These are phyloP conservation scores for Saturnispora sanitii DNA, from an alignment of 805 yeast genomes.

Conservation along the genomic window DNA sequence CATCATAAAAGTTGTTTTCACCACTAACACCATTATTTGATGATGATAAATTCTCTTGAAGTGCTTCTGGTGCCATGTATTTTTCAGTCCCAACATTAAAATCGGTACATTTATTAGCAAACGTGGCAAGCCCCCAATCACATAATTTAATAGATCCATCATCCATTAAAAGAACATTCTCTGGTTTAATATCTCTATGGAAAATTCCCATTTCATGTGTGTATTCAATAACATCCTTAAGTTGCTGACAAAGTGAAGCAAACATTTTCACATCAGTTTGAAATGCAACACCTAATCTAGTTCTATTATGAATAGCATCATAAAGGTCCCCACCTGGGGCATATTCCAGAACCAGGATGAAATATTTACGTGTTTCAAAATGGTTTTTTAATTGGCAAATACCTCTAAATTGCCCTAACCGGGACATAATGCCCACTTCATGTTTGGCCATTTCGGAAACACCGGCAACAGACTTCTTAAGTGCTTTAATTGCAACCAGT, in stretches of 20 bases:
- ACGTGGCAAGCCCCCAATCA: constrained; percentile 65
- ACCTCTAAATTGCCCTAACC: constrained; percentile 38
- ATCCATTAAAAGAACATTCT: constrained; percentile 47
- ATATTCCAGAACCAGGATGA: constrained; percentile 54
- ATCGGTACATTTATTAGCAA: constrained; percentile 22
- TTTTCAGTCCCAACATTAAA: constrained; percentile 47
- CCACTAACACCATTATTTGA: constrained; percentile 5
- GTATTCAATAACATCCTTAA: constrained; percentile 41
- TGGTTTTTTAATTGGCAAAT: constrained; percentile 49
- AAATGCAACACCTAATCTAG: constrained; percentile 19
- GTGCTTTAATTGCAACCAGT: constrained; percentile 46
- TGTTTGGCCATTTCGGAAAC: constrained; percentile 39
- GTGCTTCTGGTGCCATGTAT: constrained; percentile 48
- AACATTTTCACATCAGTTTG: constrained; percentile 21
- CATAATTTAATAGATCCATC: constrained; percentile 51
- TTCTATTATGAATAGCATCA: constrained; percentile 37
- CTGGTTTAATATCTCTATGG: constrained; percentile 70
- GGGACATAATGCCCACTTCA: constrained; percentile 38
- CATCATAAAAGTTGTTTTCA: constrained; percentile 31
- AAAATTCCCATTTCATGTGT: constrained; percentile 51
- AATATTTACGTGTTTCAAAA: constrained; percentile 44
- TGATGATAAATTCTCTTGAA: constrained; percentile 7
- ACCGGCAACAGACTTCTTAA: constrained; percentile 36
- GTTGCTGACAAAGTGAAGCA: constrained; percentile 34
- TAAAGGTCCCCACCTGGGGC: constrained; percentile 60